These are phyloP conservation scores for Neurospora sp. DNA, from an alignment of 495 filamentous ascomycete species.

Conservation along the genomic window DNA sequence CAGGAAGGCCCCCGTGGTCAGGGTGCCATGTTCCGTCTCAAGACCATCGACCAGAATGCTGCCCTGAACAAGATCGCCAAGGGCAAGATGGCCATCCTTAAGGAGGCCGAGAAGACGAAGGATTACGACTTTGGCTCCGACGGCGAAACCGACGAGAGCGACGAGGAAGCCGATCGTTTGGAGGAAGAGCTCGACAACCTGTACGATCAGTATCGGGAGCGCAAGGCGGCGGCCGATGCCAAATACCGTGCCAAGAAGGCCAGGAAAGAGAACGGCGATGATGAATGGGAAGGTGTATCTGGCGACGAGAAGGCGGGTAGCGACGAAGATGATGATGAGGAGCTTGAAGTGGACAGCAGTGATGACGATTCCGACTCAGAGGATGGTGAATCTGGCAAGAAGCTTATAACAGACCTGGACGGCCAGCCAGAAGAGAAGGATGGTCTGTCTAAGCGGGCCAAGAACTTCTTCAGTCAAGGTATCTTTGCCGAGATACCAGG, in stretches of 20 bases:
- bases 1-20: constrained; percentile 68
- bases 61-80: constrained; percentile 60
- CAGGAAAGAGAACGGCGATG: constrained; percentile 70
- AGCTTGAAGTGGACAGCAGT: constrained; percentile 50
- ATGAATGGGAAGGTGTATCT: constrained; percentile 87
- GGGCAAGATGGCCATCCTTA: constrained; percentile 61
- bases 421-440: constrained; percentile 31
- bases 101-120: constrained; percentile 42
- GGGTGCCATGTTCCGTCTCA: constrained; percentile 75
- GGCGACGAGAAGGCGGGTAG: constrained; percentile 51
- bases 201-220: constrained; percentile 79
- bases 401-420: constrained; percentile 45
- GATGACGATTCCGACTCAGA: constrained; percentile 44
- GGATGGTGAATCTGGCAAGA: constrained; percentile 21
- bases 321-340: constrained; percentile 34
- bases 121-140: constrained; percentile 49
- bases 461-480: constrained; percentile 88
- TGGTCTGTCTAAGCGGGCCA: constrained; percentile 70
- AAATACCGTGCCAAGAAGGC: constrained; percentile 85
- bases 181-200: constrained; percentile 76
- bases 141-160: constrained; percentile 50
- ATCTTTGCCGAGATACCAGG: constrained; percentile 77
- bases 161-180: constrained; percentile 71
- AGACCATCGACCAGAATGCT: constrained; percentile 63
- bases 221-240: constrained; percentile 64